Conservation (phyloP, 352 stramenopile genomes). For the Globisporangium rhizosaccharum region DNA sequence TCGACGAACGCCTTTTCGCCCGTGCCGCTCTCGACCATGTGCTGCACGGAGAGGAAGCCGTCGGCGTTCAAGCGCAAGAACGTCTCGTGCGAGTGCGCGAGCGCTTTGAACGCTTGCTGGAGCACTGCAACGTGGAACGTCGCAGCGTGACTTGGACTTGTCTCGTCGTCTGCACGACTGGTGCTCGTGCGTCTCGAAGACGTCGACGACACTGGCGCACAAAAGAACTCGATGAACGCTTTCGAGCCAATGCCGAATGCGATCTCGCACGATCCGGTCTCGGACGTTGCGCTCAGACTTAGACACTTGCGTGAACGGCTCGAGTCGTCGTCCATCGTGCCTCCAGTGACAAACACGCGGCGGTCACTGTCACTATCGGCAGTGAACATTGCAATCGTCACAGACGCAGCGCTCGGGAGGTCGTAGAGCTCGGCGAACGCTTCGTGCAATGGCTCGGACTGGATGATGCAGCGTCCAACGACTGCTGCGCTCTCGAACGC, state of each 20-base stretch:
- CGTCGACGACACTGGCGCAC: constrained; percentile 14
- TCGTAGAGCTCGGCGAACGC: constrained; percentile 82
- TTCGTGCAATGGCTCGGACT: constrained; percentile 74
- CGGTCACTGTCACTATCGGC: not conserved
- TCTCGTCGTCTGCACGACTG: constrained; percentile 16
- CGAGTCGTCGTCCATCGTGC: constrained; percentile 3
- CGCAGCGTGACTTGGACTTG: constrained; percentile 7
- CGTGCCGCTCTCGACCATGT: constrained; percentile 68
- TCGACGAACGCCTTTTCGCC: constrained; percentile 81
- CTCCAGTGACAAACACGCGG: constrained; percentile 1
- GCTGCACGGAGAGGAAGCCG: constrained; percentile 78
- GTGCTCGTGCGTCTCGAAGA: constrained; percentile 10
- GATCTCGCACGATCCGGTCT: constrained; percentile 78
- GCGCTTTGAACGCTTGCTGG: constrained; percentile 76
- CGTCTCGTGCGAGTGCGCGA: constrained; percentile 70
- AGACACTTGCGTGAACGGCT: constrained; percentile 26
- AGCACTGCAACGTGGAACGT: constrained; percentile 81
- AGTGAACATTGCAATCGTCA: constrained; percentile 69
- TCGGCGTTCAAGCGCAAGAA: constrained; percentile 80
- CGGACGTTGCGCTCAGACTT: constrained; percentile 61
- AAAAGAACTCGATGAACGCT: constrained; percentile 83
- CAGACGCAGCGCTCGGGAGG: constrained; percentile 69
- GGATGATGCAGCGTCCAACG: constrained; percentile 76
- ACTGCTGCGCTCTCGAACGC: constrained; percentile 72
- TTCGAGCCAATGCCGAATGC: constrained; percentile 61